phyloP scores from a whole-genome alignment of 495 filamentous ascomycete genomes.

The Lophiostoma macrostomum region DNA sequence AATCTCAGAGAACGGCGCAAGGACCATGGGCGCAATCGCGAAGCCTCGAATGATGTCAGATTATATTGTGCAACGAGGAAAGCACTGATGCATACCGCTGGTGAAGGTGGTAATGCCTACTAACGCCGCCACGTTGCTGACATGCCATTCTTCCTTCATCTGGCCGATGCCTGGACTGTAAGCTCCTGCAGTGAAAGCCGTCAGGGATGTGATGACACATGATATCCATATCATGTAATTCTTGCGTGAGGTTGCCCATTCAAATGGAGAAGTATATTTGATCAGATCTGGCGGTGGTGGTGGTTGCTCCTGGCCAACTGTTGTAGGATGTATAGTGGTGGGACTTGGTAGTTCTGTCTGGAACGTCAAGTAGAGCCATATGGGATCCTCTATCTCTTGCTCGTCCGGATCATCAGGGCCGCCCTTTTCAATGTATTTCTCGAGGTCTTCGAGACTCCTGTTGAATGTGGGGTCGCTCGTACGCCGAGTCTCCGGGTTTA shows the following conservation, averaged over 20 bases:
- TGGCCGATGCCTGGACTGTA: conserved; percentile 66
- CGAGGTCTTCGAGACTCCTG: not conserved
- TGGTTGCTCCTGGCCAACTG: conserved; percentile 43
- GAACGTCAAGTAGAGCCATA: conserved; percentile 70
- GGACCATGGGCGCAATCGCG: conserved; percentile 79
- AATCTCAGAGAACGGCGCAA: conserved; percentile 88
- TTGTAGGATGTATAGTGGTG: conserved; percentile 43
- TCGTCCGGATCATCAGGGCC: conserved; percentile 14
- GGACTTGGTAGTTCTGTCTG: conserved; percentile 64
- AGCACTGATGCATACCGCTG: conserved; percentile 29
- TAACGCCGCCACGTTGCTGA: conserved; percentile 62
- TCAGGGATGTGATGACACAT: conserved; percentile 70
- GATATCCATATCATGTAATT: conserved; percentile 69
- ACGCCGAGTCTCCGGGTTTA: conserved; percentile 1
- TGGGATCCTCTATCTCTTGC: conserved; percentile 42
- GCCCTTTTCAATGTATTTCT: conserved; percentile 20
- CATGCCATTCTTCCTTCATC: conserved; percentile 60
- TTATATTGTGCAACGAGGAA: not conserved
- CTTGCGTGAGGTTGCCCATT: conserved; percentile 70
- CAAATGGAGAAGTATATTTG: conserved; percentile 66
- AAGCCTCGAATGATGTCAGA: conserved; percentile 56
- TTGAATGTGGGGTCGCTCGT: conserved; percentile 10
- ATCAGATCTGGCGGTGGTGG: conserved; percentile 62
- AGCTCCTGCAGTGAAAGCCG: conserved; percentile 78
- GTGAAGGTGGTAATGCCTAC: conserved; percentile 84